phyloP scores from a whole-genome alignment of 495 filamentous ascomycete genomes.

The Penicillium diatomitis region DNA sequence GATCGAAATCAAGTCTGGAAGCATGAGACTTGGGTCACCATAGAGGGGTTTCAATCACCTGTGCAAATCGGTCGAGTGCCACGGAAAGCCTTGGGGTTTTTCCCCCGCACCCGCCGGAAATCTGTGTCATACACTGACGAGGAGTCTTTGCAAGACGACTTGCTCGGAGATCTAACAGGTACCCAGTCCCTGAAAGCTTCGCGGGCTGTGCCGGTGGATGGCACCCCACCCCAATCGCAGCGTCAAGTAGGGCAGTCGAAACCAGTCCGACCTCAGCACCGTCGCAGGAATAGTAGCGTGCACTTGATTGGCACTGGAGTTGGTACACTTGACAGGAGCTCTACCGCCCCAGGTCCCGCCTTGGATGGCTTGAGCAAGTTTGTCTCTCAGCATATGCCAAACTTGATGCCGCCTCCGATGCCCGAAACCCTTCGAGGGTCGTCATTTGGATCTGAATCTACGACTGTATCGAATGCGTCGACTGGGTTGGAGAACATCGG shows the following conservation, averaged over 20 bases:
- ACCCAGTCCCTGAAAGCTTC: conserved; percentile 25
- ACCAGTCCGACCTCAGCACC: conserved; percentile 20
- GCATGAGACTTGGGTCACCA: conserved; percentile 77
- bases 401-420: conserved; percentile 42
- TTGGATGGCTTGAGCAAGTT: conserved; percentile 72
- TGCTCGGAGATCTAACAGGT: conserved; percentile 27
- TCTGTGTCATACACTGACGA: conserved; percentile 43
- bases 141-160: conserved; percentile 24
- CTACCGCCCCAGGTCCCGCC: conserved; percentile 67
- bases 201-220: conserved; percentile 19
- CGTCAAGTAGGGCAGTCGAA: conserved; percentile 13
- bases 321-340: conserved; percentile 61
- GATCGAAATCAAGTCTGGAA: conserved; percentile 58
- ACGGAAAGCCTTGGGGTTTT: conserved; percentile 76
- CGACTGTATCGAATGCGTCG: conserved; percentile 35
- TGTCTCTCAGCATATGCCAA: conserved; percentile 67
- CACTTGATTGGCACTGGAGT: conserved; percentile 71
- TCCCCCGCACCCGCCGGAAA: conserved; percentile 85
- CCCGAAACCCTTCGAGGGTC: conserved; percentile 23
- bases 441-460: conserved; percentile 36
- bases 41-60: conserved; percentile 57
- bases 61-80: conserved; percentile 84
- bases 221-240: conserved; percentile 11
- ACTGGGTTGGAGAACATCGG: conserved; percentile 72
- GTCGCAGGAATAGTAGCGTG: conserved; percentile 34